A percentile compares a stretch with the other conserved stretches of the same genome.
phyloP scores from a whole-genome alignment of 2,329 filamentous ascomycete genomes.

The Penicillium fuscoglaucum region DNA sequence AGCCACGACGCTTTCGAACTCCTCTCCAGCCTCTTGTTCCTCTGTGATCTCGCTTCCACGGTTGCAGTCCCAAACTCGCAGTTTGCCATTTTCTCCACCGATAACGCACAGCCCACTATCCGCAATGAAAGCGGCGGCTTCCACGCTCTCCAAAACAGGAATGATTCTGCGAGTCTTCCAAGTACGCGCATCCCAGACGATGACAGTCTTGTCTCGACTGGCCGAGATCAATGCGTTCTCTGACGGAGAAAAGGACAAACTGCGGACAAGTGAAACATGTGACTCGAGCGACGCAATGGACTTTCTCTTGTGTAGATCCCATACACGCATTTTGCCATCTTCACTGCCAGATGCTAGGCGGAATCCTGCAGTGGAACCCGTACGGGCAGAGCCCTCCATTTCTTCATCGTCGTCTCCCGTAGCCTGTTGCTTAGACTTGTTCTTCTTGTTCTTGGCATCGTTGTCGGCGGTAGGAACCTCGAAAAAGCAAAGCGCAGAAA shows the following conservation, averaged over 20 bases:
- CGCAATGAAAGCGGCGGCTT: constrained; percentile 76
- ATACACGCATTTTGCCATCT: constrained; percentile 87
- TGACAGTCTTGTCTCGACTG: constrained; percentile 89
- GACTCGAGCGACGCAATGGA: constrained; percentile 78
- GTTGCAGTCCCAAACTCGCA: constrained; percentile 80
- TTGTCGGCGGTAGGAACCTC: constrained; percentile 59
- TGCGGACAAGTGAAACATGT: constrained; percentile 92
- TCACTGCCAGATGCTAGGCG: constrained; percentile 88
- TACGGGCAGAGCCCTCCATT: constrained; percentile 44
- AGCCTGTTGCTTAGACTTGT: constrained; percentile 43
- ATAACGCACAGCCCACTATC: constrained; percentile 74
- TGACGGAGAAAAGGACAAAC: constrained; percentile 74
- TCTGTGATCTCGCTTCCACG: constrained; percentile 76
- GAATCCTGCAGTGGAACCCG: constrained; percentile 61
- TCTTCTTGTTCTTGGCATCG: constrained; percentile 45
- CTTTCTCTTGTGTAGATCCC: constrained; percentile 83
- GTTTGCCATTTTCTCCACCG: constrained; percentile 76
- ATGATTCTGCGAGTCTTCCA: constrained; percentile 83
- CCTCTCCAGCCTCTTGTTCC: constrained; percentile 63
- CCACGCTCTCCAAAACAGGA: constrained; percentile 81
- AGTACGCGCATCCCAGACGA: constrained; percentile 81
- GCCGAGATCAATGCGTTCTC: constrained; percentile 78
- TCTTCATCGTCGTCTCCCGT: constrained; percentile 40
- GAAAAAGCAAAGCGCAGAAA: constrained; percentile 91
- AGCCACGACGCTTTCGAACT: constrained; percentile 69